Base-by-base conservation (phyloP, 2,329 filamentous ascomycete genomes). In the Monosporascus sp. region DNA sequence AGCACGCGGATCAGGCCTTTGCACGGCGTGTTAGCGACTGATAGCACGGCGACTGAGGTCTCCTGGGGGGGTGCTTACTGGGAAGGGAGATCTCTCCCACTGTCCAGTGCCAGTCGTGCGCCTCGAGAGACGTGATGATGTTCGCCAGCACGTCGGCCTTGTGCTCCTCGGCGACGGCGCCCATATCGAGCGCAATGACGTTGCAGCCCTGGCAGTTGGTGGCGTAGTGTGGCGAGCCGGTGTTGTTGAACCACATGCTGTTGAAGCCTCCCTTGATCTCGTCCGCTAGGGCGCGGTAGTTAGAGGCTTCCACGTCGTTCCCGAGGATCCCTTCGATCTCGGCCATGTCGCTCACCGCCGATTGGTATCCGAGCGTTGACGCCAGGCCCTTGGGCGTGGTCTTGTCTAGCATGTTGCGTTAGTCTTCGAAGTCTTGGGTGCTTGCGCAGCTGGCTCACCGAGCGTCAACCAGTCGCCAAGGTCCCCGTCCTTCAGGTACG, bases 51-150 rank as follows among this genome's bases (percentile, higher is more conserved):
- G 18, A 22, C 20, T 24, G 8, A 44, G 11, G 9, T 17, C 3
- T 15, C 1, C 20, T 44, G 14, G 41, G 14, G 41, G 15, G 20
- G 22, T 2, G 14, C 20, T 44, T 44, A 24, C 46, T 51, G 5
- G 56, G 55, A 14, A 58, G 52, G 4, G 43, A 49, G 9, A 57
- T 57, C 28, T 58, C 56, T 1, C 55, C 56, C 7, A 51, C 51
- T 0, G 38, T 56, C 24, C 52, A 15, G 22, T 49, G 38, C 20
- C 44, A 54, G 50, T 17, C 20, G 18, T 51, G 9, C 9, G 18
- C 15, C n/a, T 52, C 48, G 7, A 57, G n/a, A 24, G 49, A 38
- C 14, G 3, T 20, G 3, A 53, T n/a, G 17, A 58, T 8, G 11
- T 40, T 18, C 18, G 15, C 14, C 8, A 57, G 43, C 7, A 58